Evolutionary conservation across 169 alveolate species (phyloP).

Genomic region (Plasmodium vinckei): DNA sequence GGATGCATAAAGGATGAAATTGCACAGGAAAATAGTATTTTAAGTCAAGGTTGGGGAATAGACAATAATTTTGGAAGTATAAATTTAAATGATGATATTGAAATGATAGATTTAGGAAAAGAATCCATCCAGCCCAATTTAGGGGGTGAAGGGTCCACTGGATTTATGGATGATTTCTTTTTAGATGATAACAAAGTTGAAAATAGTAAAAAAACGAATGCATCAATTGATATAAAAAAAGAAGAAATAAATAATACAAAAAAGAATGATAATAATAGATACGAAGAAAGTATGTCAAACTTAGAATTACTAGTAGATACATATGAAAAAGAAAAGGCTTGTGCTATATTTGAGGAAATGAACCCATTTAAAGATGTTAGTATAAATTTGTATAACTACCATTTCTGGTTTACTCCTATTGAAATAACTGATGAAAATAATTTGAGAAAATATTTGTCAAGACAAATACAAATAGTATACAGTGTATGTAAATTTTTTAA

Average conservation of each 20-base stretch:
- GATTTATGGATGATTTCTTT: background rate
- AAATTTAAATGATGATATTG: background rate
- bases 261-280: background rate
- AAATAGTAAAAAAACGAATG: background rate
- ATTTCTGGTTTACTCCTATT: conserved; percentile 76
- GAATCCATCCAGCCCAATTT: background rate
- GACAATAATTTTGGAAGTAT: conserved; percentile 32
- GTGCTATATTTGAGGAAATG: background rate
- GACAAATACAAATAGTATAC: conserved; percentile 72
- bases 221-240: background rate
- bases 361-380: conserved; percentile 11
- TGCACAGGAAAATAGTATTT: background rate
- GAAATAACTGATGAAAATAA: conserved; percentile 71
- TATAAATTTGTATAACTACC: conserved; percentile 66
- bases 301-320: background rate
- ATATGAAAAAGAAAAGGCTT: conserved; percentile 33
- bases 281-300: background rate
- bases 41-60: conserved; percentile 47
- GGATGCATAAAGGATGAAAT: conserved; percentile 37
- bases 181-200: background rate
- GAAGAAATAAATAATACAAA: background rate
- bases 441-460: conserved; percentile 71
- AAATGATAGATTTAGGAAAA: background rate
- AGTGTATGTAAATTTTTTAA: conserved; percentile 76
- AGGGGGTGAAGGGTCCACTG: background rate